Conservation (phyloP, 768 basidiomycete genomes). For the Holtermanniella nyarrowii region DNA sequence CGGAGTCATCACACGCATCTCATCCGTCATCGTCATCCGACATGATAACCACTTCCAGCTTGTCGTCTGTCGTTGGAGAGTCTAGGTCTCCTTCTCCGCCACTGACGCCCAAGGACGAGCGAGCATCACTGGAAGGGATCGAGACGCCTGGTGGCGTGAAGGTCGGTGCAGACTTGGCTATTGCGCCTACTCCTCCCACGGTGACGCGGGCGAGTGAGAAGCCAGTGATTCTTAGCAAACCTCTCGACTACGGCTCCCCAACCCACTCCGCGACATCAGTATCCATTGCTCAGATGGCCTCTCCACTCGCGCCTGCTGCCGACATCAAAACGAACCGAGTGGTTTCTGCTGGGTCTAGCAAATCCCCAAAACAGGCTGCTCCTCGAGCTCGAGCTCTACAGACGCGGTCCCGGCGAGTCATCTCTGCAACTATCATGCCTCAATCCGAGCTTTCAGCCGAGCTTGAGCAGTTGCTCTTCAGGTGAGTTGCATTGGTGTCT, state of each 20-base stretch:
- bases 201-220: background rate
- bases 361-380: background rate
- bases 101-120: slow-evolving; percentile 18
- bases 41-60: slow-evolving; percentile 27
- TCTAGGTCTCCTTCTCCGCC: slow-evolving; percentile 31
- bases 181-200: slow-evolving; percentile 1
- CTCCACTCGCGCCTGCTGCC: background rate
- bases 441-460: background rate
- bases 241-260: slow-evolving; percentile 15
- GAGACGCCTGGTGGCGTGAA: slow-evolving; percentile 3
- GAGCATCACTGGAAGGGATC: background rate
- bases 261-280: background rate
- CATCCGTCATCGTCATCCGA: slow-evolving; percentile 18
- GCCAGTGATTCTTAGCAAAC: slow-evolving; percentile 5
- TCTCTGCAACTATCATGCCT: background rate
- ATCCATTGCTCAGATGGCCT: background rate
- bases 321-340: background rate
- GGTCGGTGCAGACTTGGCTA: slow-evolving; percentile 9
- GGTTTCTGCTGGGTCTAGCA: no score
- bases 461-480: slow-evolving; percentile 4
- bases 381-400: background rate
- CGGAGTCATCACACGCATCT: slow-evolving; percentile 7
- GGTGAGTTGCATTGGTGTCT: background rate
- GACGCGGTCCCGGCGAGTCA: background rate
- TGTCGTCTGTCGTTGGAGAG: slow-evolving; percentile 17